Evolutionary conservation across 2,329 filamentous ascomycete species (phyloP).

Genomic region (Fusarium sp.): DNA sequence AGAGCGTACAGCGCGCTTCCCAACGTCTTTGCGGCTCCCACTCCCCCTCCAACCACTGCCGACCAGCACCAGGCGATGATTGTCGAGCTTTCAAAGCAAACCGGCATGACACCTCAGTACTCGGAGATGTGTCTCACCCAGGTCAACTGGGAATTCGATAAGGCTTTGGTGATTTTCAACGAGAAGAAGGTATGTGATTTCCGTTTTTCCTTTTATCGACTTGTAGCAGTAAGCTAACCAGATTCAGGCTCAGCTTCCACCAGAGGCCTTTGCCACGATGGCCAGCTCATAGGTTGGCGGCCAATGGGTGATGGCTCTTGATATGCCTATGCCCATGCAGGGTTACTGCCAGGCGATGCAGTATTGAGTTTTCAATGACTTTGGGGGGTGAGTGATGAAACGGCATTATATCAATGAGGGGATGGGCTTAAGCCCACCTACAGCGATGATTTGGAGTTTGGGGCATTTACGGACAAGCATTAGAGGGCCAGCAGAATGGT

Average conservation of each 20-base stretch:
- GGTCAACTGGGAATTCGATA: constrained; percentile 80
- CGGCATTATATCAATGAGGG: constrained; percentile 5
- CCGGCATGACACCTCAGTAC: constrained; percentile 80
- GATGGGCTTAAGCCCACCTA: constrained; percentile 7
- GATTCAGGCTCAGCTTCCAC: constrained; percentile 55
- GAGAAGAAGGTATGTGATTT: constrained; percentile 69
- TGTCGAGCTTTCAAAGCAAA: constrained; percentile 76
- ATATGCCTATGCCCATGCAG: not conserved
- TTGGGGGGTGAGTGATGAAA: not conserved
- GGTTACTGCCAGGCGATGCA: constrained; percentile 4
- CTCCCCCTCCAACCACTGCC: constrained; percentile 36
- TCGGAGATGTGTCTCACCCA: constrained; percentile 82
- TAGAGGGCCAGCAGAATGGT: constrained; percentile 12
- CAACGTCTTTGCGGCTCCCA: constrained; percentile 49
- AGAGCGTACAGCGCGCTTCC: constrained; percentile 68
- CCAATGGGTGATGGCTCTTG: not conserved
- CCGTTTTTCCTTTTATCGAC: not conserved
- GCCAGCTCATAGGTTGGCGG: constrained; percentile 26
- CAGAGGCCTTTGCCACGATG: constrained; percentile 55
- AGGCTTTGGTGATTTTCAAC: constrained; percentile 77
- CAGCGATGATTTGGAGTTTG: constrained; percentile 41
- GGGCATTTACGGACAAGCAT: constrained; percentile 24
- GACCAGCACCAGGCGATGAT: constrained; percentile 73
- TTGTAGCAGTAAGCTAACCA: constrained; percentile 16
- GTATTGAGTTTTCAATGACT: not conserved